Conservation (phyloP, 2,329 filamentous ascomycete genomes). For the Dactylellina sp. region DNA sequence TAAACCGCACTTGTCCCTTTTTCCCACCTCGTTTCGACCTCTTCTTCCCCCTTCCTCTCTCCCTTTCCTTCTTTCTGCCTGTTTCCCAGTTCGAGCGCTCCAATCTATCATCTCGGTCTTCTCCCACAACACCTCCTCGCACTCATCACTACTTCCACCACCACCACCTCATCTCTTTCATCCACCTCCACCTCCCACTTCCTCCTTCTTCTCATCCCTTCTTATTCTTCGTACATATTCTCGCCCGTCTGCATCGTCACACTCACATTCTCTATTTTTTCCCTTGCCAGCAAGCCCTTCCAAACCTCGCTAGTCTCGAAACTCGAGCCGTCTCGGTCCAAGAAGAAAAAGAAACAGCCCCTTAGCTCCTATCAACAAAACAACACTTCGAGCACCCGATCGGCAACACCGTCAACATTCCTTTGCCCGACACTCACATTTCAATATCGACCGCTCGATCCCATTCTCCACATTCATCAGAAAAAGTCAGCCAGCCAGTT, state of each 20-base stretch:
- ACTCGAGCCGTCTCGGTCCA: not conserved
- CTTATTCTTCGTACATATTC: constrained; percentile 65
- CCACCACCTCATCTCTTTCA: constrained; percentile 63
- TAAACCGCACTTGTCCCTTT: constrained; percentile 48
- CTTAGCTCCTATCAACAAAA: constrained; percentile 1
- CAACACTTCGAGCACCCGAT: constrained; percentile 22
- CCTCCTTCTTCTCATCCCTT: constrained; percentile 63
- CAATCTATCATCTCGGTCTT: constrained; percentile 62
- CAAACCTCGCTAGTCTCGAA: constrained; percentile 61
- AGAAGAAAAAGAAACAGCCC: constrained; percentile 45
- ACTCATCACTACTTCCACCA: constrained; percentile 61
- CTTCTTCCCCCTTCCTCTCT: constrained; percentile 56
- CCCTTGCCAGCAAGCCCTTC: constrained; percentile 56
- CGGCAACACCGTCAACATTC: constrained; percentile 48
- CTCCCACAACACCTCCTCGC: constrained; percentile 59
- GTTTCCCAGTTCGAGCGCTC: constrained; percentile 60
- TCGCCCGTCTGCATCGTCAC: constrained; percentile 10
- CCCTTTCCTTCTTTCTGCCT: constrained; percentile 59
- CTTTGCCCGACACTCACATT: constrained; percentile 46
- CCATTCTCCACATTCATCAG: constrained; percentile 23
- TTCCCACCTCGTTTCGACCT: constrained; percentile 40
- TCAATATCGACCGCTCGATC: constrained; percentile 14
- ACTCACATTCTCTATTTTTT: constrained; percentile 55
- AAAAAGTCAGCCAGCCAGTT: not conserved
- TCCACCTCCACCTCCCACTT: constrained; percentile 64